These are phyloP conservation scores for Phytopythium boreale DNA, from an alignment of 352 stramenopile species.

Conservation along the genomic window DNA sequence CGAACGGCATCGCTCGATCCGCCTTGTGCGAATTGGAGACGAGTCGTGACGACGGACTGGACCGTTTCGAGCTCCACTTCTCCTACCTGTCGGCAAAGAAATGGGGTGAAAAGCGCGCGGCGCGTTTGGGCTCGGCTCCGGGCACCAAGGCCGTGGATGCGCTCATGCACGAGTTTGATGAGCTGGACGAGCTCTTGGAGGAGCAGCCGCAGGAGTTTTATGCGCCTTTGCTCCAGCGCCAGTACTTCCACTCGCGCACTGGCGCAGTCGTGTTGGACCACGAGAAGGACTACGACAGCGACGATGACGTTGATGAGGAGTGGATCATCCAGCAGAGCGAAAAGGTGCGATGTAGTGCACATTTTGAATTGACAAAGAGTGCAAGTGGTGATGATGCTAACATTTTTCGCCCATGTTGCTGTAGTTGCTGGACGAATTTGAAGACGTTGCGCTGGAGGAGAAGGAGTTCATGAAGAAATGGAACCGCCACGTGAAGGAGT, in stretches of 20 bases:
- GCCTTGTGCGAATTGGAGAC: slow-evolving; percentile 57
- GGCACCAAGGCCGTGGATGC: slow-evolving; percentile 42
- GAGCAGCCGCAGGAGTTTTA: slow-evolving; percentile 74
- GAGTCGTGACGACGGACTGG: slow-evolving; percentile 39
- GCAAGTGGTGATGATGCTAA: neutral
- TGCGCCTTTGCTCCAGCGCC: slow-evolving; percentile 66
- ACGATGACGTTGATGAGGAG: slow-evolving; percentile 87
- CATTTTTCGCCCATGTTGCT: slow-evolving; percentile 2
- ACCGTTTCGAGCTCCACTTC: slow-evolving; percentile 67
- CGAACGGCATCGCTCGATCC: slow-evolving; percentile 18
- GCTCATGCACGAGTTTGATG: slow-evolving; percentile 73
- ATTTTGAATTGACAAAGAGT: too few relatives aligned
- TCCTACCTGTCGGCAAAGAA: slow-evolving; percentile 59
- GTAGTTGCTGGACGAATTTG: slow-evolving; percentile 84
- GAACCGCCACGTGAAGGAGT: slow-evolving; percentile 83
- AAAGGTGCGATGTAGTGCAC: slow-evolving; percentile 27
- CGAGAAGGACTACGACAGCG: slow-evolving; percentile 85
- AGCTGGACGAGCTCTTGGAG: slow-evolving; percentile 51
- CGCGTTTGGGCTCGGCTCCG: slow-evolving; percentile 14
- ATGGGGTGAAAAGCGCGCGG: slow-evolving; percentile 16
- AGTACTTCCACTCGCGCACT: slow-evolving; percentile 89
- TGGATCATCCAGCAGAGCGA: slow-evolving; percentile 88
- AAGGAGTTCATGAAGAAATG: slow-evolving; percentile 91
- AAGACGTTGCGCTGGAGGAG: slow-evolving; percentile 83
- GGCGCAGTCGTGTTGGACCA: slow-evolving; percentile 76